Percentiles rank a stretch among this genome's conserved stretches.
Conservation (phyloP, 169 alveolate genomes). For the Plasmodium coatneyi region DNA sequence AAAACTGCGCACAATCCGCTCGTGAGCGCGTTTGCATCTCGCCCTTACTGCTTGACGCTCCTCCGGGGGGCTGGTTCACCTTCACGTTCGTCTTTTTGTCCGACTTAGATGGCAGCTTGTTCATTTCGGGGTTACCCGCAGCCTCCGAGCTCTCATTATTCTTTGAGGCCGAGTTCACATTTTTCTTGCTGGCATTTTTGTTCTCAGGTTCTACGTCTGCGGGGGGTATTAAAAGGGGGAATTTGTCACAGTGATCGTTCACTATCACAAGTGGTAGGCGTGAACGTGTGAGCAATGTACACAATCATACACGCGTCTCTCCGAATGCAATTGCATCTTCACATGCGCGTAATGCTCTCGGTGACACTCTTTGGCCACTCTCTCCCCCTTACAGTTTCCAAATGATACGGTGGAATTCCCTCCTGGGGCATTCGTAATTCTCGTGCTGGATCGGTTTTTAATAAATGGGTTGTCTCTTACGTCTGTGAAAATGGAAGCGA, state of each 20-base stretch:
- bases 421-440: constrained; percentile 68
- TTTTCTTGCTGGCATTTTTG: neutral
- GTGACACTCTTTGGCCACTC: neutral
- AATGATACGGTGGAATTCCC: constrained; percentile 64
- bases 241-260: neutral
- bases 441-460: constrained; percentile 48
- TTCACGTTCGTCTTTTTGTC: constrained; percentile 64
- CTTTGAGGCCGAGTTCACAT: neutral
- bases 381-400: constrained; percentile 47
- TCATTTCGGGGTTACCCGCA: constrained; percentile 40
- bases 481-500: constrained; percentile 16
- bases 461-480: constrained; percentile 69
- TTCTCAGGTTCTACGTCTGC: constrained; percentile 11
- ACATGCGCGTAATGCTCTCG: neutral
- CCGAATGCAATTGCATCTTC: neutral
- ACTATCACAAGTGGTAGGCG: neutral
- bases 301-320: neutral
- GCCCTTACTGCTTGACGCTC: constrained; percentile 82
- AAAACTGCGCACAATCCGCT: neutral
- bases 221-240: neutral
- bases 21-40: neutral
- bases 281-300: neutral
- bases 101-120: neutral
- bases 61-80: constrained; percentile 83
- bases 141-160: constrained; percentile 8